Percentiles rank a stretch among this genome's conserved stretches.
Conservation (phyloP, 345 rosid genomes). For the Linum tenue region DNA sequence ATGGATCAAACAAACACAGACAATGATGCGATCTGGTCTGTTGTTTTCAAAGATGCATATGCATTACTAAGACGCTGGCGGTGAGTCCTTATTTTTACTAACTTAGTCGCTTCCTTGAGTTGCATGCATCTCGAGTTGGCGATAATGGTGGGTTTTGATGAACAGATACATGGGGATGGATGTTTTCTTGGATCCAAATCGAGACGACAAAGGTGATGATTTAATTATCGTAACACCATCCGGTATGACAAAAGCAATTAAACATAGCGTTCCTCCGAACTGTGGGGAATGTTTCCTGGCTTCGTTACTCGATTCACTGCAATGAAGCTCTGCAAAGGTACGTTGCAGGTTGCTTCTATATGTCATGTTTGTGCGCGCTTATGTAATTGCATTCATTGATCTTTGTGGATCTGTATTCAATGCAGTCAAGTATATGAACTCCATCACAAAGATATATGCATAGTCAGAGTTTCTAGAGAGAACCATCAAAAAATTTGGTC, state of each 20-base stretch:
- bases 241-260: slow-evolving; percentile 51
- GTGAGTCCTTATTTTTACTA: too few relatives aligned
- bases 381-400: not conserved
- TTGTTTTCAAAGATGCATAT: too few relatives aligned
- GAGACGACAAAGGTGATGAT: slow-evolving; percentile 36
- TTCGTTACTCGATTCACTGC: slow-evolving; percentile 56
- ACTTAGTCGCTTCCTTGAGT: too few relatives aligned
- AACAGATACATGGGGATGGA: slow-evolving; percentile 70
- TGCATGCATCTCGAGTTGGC: too few relatives aligned
- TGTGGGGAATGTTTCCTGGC: slow-evolving; percentile 73
- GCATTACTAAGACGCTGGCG: too few relatives aligned
- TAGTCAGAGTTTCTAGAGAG: slow-evolving; percentile 65
- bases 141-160: too few relatives aligned
- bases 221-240: slow-evolving; percentile 59
- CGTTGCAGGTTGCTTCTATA: not conserved
- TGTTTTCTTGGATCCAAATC: slow-evolving; percentile 61
- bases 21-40: too few relatives aligned
- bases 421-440: slow-evolving; percentile 66
- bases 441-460: slow-evolving; percentile 56
- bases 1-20: too few relatives aligned
- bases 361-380: not conserved
- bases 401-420: not conserved
- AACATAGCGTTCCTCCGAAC: slow-evolving; percentile 55
- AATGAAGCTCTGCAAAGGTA: too few relatives aligned
- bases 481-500: slow-evolving; percentile 70